Base-by-base conservation (phyloP, 2,329 filamentous ascomycete genomes). In the Helotiales sp. region DNA sequence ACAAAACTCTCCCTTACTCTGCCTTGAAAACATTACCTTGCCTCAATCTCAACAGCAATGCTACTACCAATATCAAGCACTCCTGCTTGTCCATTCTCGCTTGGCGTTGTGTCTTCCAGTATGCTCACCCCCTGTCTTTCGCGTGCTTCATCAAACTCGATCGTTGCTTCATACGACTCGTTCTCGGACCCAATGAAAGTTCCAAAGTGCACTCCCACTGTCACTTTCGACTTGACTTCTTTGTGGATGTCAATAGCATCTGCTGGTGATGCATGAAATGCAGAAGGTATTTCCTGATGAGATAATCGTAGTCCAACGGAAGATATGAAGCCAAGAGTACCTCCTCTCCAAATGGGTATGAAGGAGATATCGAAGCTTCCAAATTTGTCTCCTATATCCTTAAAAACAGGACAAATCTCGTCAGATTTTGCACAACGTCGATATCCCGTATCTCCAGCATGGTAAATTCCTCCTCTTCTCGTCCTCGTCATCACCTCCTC, bases 331-430 rank as follows among this genome's bases (percentile, higher is more conserved):
- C 60, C 55, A 8, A 67, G 52, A 19, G 50, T 64, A 5, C 65
- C 65, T 4, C 65, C 65, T 52, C 65, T 50, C 65, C 93, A 93
- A 64, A 97, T 96, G 42, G 93, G 93, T 62, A 97, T 92, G 55
- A 97, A 77, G 0, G 92, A 92, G 7, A 97, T 82, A 70, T 97
- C 91, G 67, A 96, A 96, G 0, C 90, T 90, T 0, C 93, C 93
- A 31, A 90, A 82, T 54, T 86, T 81, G n/a, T 84, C 74, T 60
- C 93, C 93, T 60, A 97, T 91, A 72, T 95, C 81, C 61, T 83
- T 82, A 77, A 97, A 97, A 52, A 91, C 89, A 6, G 92, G 92
- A 70, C 90, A 95, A 0, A 84, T 76, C 7, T 79, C 81, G 71
- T 90, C 90, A 74, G 95, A 90, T 70, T 93, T 88, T 55, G 79